Conservation (phyloP, 768 basidiomycete species). For the Lentinus tigrinus region DNA sequence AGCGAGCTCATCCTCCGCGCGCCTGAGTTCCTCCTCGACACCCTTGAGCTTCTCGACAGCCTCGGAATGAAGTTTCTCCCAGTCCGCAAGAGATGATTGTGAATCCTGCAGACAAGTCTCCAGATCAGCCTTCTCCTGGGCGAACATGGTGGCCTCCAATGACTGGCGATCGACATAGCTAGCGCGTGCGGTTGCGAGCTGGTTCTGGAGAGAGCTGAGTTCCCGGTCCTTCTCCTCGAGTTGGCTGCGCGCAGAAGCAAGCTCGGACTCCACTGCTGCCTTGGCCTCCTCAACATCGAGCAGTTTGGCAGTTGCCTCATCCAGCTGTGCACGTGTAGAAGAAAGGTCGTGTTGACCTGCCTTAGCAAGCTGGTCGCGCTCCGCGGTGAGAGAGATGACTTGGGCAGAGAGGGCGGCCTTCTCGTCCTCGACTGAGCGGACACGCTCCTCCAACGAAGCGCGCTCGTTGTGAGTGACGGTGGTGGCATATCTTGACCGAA, state of each 20-base stretch:
- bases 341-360: slow-evolving; percentile 5
- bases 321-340: slow-evolving; percentile 7
- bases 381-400: background rate
- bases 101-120: slow-evolving; percentile 16
- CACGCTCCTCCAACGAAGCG: background rate
- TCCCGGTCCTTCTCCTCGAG: slow-evolving; percentile 9
- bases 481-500: background rate
- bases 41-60: slow-evolving; percentile 4
- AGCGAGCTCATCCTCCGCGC: slow-evolving; percentile 18
- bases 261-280: background rate
- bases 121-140: slow-evolving; percentile 16
- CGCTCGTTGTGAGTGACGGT: background rate
- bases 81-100: slow-evolving; percentile 14
- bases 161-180: slow-evolving; percentile 6
- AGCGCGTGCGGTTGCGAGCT: slow-evolving; percentile 6
- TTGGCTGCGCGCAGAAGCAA: background rate
- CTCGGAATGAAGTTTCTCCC: slow-evolving; percentile 11
- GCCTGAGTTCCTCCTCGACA: slow-evolving; percentile 18
- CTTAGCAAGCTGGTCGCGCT: slow-evolving; percentile 2
- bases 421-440: slow-evolving; percentile 5
- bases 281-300: slow-evolving; percentile 10
- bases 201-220: slow-evolving; percentile 6
- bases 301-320: background rate
- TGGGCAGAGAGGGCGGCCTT: slow-evolving; percentile 3
- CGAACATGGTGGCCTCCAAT: slow-evolving; percentile 6